Evolutionary conservation across 2,329 filamentous ascomycete species (phyloP).

Genomic region (Corniculantispora saksenae): DNA sequence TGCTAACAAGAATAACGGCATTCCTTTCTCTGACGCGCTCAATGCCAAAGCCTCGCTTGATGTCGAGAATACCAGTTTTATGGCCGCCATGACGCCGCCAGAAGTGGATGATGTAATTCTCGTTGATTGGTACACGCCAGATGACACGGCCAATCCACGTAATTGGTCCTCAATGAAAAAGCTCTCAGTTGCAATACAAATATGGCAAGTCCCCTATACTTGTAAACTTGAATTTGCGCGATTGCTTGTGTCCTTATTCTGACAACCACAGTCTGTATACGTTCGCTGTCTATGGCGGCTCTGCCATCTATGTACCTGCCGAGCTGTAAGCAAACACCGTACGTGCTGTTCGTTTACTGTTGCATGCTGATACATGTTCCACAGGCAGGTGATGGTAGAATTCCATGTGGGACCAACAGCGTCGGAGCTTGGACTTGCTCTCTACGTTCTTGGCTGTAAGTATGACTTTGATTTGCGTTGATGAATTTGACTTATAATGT

Average conservation of each 20-base stretch:
- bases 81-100: conserved; percentile 50
- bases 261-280: conserved; percentile 63
- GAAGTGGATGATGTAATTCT: conserved; percentile 52
- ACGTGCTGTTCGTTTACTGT: too few species aligned
- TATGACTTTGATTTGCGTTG: too few species aligned
- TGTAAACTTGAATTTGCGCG: too few species aligned
- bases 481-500: too few species aligned
- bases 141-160: conserved; percentile 57
- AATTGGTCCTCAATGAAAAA: conserved; percentile 53
- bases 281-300: conserved; percentile 57
- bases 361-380: too few species aligned
- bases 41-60: too few species aligned
- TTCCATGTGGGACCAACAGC: conserved; percentile 55
- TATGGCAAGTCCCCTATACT: too few species aligned
- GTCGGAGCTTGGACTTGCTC: conserved; percentile 58
- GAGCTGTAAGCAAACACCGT: too few species aligned
- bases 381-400: conserved; percentile 48
- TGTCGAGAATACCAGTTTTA: too few species aligned
- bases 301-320: conserved; percentile 50
- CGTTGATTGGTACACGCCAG: conserved; percentile 56
- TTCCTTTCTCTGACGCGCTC: too few species aligned
- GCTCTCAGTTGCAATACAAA: conserved; percentile 44
- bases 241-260: too few species aligned
- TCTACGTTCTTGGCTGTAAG: conserved; percentile 67
- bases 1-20: too few species aligned